A percentile compares a stretch with the other conserved stretches of the same genome.
Conservation (phyloP, 345 rosid genomes). For the Hibiscus trionum region DNA sequence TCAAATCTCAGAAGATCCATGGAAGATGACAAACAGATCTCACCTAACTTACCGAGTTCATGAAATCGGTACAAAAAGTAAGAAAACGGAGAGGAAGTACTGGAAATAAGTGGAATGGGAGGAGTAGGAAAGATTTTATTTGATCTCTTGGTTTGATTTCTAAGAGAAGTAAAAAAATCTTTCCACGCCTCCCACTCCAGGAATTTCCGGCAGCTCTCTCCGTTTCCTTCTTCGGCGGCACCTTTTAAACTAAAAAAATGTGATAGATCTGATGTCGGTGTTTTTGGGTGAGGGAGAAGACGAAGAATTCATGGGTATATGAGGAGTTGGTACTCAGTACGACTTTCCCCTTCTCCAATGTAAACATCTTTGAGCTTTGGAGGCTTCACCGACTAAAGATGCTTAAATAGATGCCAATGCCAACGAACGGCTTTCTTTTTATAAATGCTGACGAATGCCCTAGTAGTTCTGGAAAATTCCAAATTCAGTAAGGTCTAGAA, state of each 20-base stretch:
- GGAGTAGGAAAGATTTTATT: slow-evolving; percentile 8
- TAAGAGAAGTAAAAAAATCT: neutral
- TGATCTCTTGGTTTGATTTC: neutral
- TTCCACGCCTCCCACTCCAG: slow-evolving; percentile 7
- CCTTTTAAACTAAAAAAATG: neutral
- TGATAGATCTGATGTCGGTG: neutral
- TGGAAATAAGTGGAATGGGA: slow-evolving; percentile 5
- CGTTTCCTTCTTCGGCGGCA: neutral
- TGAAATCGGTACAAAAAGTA: neutral
- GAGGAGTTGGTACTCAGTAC: neutral
- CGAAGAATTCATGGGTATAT: neutral
- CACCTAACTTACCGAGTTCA: neutral
- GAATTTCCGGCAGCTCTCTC: neutral
- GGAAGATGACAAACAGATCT: neutral
- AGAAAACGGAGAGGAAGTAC: slow-evolving; percentile 3
- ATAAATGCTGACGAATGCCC: too few species aligned
- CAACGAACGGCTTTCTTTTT: too few species aligned
- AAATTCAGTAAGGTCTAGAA: too few species aligned
- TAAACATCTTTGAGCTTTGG: neutral
- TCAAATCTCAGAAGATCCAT: neutral
- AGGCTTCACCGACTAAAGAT: too few species aligned
- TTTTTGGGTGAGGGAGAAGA: neutral
- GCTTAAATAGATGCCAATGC: too few species aligned
- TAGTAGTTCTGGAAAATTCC: too few species aligned
- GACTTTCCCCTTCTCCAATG: neutral